Conservation (phyloP, 352 stramenopile genomes). For the Globisporangium perplexum region DNA sequence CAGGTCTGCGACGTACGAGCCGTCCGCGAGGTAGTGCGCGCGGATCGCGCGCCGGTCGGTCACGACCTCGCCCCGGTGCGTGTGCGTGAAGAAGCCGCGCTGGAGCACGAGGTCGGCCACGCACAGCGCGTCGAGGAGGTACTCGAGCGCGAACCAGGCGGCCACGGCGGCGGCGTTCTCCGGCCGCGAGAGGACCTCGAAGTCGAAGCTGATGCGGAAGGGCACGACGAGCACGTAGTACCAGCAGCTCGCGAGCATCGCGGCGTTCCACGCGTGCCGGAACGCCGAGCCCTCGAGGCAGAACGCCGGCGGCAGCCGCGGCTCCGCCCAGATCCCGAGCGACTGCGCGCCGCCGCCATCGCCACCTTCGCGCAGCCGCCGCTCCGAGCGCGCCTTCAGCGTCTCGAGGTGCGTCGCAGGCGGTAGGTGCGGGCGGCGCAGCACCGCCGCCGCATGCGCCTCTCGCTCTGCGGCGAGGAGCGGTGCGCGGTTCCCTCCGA, state of each 20-base stretch:
- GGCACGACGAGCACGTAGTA: conserved; percentile 29
- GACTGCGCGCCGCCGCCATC: conserved; percentile 1
- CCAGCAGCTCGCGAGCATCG: conserved; percentile 24
- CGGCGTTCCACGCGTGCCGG: conserved; percentile 16
- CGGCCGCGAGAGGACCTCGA: conserved; percentile 15
- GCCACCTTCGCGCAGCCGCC: conserved; percentile 9
- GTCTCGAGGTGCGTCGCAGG: conserved; percentile 22
- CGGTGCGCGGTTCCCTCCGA: no score
- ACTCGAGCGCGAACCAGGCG: conserved; percentile 32
- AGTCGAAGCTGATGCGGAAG: conserved; percentile 25
- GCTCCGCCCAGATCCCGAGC: conserved; percentile 29
- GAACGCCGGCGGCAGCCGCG: conserved; percentile 17
- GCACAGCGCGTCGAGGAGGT: conserved; percentile 26
- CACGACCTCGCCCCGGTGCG: conserved; percentile 27
- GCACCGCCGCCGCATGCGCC: no score
- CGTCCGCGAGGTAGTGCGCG: conserved; percentile 25
- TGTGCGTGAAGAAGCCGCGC: conserved; percentile 24
- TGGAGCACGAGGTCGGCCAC: conserved; percentile 27
- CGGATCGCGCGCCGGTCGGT: conserved; percentile 18
- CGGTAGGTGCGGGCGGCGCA: no score
- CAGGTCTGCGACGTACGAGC: conserved; percentile 25
- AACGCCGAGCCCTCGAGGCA: conserved; percentile 24
- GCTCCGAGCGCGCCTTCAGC: conserved; percentile 13
- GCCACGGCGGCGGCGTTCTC: conserved; percentile 4
- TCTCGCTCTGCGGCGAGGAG: no score